Evolutionary conservation across 2,329 filamentous ascomycete species (phyloP).

Genomic region (Lecanosticta acicola): DNA sequence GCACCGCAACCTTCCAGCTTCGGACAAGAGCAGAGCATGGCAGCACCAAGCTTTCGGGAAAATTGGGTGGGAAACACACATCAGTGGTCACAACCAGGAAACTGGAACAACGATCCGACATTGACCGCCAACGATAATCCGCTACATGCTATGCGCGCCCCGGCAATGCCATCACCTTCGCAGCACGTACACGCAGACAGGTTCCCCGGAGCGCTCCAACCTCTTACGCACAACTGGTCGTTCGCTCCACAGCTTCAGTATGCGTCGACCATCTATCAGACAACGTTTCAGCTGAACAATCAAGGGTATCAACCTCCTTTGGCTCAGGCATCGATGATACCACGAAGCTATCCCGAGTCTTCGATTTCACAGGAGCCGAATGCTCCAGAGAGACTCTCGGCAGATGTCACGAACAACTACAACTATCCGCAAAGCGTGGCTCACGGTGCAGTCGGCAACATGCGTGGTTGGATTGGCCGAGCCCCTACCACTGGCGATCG

Average conservation of each 20-base stretch:
- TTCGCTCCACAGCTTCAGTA: neutral
- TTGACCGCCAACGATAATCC: neutral
- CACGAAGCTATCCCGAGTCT: neutral
- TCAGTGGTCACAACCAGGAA: neutral
- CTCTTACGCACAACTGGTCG: neutral
- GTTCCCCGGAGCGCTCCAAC: conserved; percentile 4
- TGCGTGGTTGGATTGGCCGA: conserved; percentile 15
- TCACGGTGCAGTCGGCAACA: conserved; percentile 2
- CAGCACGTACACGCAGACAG: no score
- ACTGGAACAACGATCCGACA: neutral
- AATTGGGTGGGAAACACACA: neutral
- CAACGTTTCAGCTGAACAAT: neutral
- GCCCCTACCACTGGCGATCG: conserved; percentile 10
- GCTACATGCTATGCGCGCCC: neutral
- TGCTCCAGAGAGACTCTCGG: conserved; percentile 6
- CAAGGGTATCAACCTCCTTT: neutral
- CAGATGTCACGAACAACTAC: conserved; percentile 10
- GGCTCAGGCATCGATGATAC: neutral
- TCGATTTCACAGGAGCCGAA: neutral
- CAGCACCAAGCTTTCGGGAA: neutral
- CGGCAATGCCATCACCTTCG: neutral
- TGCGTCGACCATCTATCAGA: neutral
- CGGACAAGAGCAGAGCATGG: conserved; percentile 1
- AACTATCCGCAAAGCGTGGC: conserved; percentile 9
- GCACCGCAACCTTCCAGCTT: neutral